Conservation (phyloP, 352 stramenopile genomes). For the Phytopythium delawarense region DNA sequence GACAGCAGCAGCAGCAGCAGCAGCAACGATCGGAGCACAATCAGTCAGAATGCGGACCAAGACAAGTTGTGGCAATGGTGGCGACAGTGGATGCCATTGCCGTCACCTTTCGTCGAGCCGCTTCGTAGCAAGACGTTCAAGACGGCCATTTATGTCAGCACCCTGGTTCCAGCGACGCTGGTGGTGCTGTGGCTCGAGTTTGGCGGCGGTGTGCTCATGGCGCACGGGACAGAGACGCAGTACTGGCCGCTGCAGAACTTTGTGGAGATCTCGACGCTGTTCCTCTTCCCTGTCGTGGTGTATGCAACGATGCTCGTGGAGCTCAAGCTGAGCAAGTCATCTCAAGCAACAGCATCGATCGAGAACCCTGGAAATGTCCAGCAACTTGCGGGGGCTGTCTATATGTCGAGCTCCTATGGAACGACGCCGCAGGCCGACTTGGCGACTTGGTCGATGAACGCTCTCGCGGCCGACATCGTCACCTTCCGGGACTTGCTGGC, state of each 20-base stretch:
- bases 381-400: neutral
- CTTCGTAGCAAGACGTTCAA: slow-evolving; percentile 22
- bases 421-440: neutral
- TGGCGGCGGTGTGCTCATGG: slow-evolving; percentile 26
- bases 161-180: slow-evolving; percentile 18
- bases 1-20: neutral
- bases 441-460: slow-evolving; percentile 9
- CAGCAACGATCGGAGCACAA: neutral
- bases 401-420: neutral
- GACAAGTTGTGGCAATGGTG: neutral
- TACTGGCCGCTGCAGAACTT: slow-evolving; percentile 50
- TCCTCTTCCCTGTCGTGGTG: slow-evolving; percentile 24
- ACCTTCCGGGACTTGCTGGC: slow-evolving; percentile 26
- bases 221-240: slow-evolving; percentile 25
- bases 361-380: neutral
- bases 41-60: neutral
- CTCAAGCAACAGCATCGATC: neutral
- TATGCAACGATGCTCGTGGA: slow-evolving; percentile 22
- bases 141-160: slow-evolving; percentile 22
- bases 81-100: slow-evolving; percentile 4
- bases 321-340: slow-evolving; percentile 1
- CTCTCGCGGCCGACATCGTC: slow-evolving; percentile 10
- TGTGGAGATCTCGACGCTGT: slow-evolving; percentile 33
- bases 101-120: slow-evolving; percentile 30
- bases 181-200: slow-evolving; percentile 35